These are phyloP conservation scores for Colletotrichum cereale DNA, from an alignment of 2,329 filamentous ascomycete genomes.

Conservation along the genomic window DNA sequence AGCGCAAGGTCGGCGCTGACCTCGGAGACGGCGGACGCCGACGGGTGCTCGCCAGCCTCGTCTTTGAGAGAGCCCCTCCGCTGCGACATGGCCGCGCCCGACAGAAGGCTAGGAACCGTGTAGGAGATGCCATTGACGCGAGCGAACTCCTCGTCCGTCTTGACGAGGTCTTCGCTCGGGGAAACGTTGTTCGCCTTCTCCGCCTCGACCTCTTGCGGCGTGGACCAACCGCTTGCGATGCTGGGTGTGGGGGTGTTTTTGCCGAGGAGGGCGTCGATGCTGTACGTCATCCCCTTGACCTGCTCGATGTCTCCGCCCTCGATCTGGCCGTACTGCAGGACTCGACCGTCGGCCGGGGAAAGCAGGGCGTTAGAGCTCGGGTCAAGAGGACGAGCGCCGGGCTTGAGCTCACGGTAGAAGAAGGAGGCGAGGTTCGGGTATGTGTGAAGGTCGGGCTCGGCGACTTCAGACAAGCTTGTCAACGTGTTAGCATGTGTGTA, in stretches of 20 bases:
- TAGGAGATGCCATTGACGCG: slow-evolving; percentile 95
- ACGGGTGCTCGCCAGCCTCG: slow-evolving; percentile 74
- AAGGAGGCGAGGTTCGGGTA: slow-evolving; percentile 96
- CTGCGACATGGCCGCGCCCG: slow-evolving; percentile 69
- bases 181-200: slow-evolving; percentile 47
- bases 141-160: slow-evolving; percentile 91
- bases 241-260: slow-evolving; percentile 69
- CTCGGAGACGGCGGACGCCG: slow-evolving; percentile 80
- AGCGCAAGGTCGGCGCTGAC: slow-evolving; percentile 87
- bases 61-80: slow-evolving; percentile 71
- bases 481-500: slow-evolving; percentile 43
- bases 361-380: slow-evolving; percentile 83
- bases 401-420: slow-evolving; percentile 96
- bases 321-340: slow-evolving; percentile 93
- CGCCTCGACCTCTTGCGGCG: slow-evolving; percentile 44
- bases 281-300: slow-evolving; percentile 99
- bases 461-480: slow-evolving; percentile 85
- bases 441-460: slow-evolving; percentile 86
- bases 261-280: slow-evolving; percentile 90
- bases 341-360: slow-evolving; percentile 89
- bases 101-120: slow-evolving; percentile 88
- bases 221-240: slow-evolving; percentile 57
- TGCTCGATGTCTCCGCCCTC: slow-evolving; percentile 96
- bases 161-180: slow-evolving; percentile 75
- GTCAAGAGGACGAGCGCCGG: slow-evolving; percentile 87